Percentiles rank a stretch among this genome's conserved stretches.
These are phyloP conservation scores for Fusarium marasasianum DNA, from an alignment of 2,329 filamentous ascomycete species.

Conservation along the genomic window DNA sequence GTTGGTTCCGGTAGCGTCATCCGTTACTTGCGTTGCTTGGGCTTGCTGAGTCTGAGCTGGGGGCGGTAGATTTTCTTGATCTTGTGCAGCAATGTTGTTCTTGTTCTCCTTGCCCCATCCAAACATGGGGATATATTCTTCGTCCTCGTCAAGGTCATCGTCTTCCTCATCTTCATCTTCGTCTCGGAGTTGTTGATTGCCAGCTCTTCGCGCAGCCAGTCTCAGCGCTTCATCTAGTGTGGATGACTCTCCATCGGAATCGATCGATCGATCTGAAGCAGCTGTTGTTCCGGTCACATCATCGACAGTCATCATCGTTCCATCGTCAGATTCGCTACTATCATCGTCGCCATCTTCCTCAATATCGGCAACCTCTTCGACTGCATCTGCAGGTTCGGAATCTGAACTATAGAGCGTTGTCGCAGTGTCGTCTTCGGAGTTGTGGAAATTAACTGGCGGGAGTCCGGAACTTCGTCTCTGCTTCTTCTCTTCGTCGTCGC, in stretches of 20 bases:
- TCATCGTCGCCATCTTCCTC: slow-evolving; percentile 57
- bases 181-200: slow-evolving; percentile 73
- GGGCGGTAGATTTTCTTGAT: slow-evolving; percentile 53
- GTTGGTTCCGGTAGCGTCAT: slow-evolving; percentile 45
- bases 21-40: slow-evolving; percentile 24
- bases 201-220: slow-evolving; percentile 78
- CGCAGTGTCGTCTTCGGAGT: slow-evolving; percentile 71
- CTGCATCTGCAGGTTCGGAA: slow-evolving; percentile 64
- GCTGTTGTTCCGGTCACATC: slow-evolving; percentile 77
- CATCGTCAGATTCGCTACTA: slow-evolving; percentile 73
- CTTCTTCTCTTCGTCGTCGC: slow-evolving; percentile 69
- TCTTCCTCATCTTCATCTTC: slow-evolving; percentile 46
- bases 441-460: slow-evolving; percentile 71
- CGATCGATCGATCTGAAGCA: slow-evolving; percentile 67
- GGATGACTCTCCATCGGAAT: slow-evolving; percentile 73
- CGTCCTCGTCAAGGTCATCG: slow-evolving; percentile 67
- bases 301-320: slow-evolving; percentile 84
- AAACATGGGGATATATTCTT: slow-evolving; percentile 80
- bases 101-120: slow-evolving; percentile 73
- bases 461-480: slow-evolving; percentile 72
- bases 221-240: slow-evolving; percentile 81
- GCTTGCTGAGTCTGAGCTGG: slow-evolving; percentile 16
- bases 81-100: slow-evolving; percentile 43
- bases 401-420: slow-evolving; percentile 81
- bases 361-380: slow-evolving; percentile 65